Evolutionary conservation across 164 flowering plant genomes (phyloP), one percentile per base, ranked within the genome.

Genomic region (Kingdonia uniflora): DNA sequence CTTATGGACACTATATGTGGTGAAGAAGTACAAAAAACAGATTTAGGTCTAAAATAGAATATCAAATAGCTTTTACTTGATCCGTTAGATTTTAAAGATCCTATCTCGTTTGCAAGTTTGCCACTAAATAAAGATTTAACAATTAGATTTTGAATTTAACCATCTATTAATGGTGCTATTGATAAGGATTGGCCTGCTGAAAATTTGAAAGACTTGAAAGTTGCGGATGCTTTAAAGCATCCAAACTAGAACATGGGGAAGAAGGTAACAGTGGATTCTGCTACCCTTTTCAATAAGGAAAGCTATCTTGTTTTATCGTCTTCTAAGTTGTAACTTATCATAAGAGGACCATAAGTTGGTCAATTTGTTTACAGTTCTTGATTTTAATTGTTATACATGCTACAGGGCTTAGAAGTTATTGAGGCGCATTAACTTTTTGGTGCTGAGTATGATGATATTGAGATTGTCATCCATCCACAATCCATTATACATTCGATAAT

Each of bases 241-340:
- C 99, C 99, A 0, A 92, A 88, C 74, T 92, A 95, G 96, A 80
- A 60, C 62, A 92, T 92, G 99, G 99, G 99, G 26, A 92, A 82
- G 61, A 88, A 92, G 68, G 85, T 92, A 20, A 92, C 99, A 24
- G 96, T 92, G 19, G 99, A 92, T 70, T 92, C 99, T 33, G 99
- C 99, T n/a, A 92, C 99, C 11, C 88, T 92, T 56, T 92, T 92
- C 74, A 88, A 92, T 37, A 92, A 92, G 95, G 99, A 78, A 53
- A 35, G 55, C 16, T 29, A 40, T 39, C 49, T 55, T 49, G 16
- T 42, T 53, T 19, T 51, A 23, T n/a, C 40, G 37, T 29, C 26
- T 44, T 14, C 6, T 16, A 21, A 0, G 6, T 46, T 49, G 11
- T 11, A 42, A 48, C 4, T 8, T 3, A 8, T 29, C 4, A 4